These are phyloP conservation scores for Letharia columbiana DNA, from an alignment of 495 filamentous ascomycete species.

Conservation along the genomic window DNA sequence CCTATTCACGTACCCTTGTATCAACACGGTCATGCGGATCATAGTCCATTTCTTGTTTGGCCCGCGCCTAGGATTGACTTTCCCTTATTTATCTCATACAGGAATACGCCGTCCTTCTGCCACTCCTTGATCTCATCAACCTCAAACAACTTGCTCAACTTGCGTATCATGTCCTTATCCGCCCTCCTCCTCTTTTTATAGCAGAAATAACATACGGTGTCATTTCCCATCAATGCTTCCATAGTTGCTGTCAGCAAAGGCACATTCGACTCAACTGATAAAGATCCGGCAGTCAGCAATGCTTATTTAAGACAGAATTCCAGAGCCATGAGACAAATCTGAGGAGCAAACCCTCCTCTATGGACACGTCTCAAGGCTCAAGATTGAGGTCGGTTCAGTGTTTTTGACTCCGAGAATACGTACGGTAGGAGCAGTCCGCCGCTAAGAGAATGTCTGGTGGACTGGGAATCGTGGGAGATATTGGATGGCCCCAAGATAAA, in stretches of 20 bases:
- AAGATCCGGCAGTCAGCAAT: too few species aligned
- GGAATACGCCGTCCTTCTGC: constrained; percentile 52
- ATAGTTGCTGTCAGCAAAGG: constrained; percentile 78
- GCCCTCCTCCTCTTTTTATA: constrained; percentile 81
- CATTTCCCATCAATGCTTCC: constrained; percentile 47
- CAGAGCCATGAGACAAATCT: too few species aligned
- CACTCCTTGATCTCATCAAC: constrained; percentile 58
- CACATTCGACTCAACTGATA: constrained; percentile 71
- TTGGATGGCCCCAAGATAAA: constrained; percentile 15
- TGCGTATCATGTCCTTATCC: constrained; percentile 63
- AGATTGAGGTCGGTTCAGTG: too few species aligned
- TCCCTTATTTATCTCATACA: constrained; percentile 31
- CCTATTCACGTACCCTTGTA: neutral
- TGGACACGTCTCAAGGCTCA: too few species aligned
- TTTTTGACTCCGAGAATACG: too few species aligned
- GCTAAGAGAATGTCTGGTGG: constrained; percentile 76
- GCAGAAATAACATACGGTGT: constrained; percentile 80
- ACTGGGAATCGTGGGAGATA: constrained; percentile 18
- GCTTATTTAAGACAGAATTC: too few species aligned
- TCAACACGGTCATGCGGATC: neutral
- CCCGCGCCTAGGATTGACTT: neutral
- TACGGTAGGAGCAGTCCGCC: constrained; percentile 80
- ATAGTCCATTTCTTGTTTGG: neutral
- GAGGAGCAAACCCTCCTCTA: too few species aligned
- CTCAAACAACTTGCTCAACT: constrained; percentile 53